These are phyloP conservation scores for Durusdinium trenchii DNA, from an alignment of 73 alveolate genomes.

Conservation along the genomic window DNA sequence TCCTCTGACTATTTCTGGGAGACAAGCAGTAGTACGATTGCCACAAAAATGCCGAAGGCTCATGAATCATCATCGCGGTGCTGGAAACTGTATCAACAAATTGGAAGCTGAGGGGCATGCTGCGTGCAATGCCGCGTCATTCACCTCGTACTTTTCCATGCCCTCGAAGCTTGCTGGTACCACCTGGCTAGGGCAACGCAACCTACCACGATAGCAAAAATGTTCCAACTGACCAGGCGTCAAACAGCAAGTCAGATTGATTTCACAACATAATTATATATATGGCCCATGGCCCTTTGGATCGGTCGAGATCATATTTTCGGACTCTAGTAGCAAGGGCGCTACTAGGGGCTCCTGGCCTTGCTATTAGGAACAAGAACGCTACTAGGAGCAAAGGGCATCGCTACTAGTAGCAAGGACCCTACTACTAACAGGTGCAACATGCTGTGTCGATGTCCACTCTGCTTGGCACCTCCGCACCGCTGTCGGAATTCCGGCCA, in stretches of 20 bases:
- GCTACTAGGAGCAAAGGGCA: not conserved
- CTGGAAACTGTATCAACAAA: not conserved
- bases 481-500: constrained; percentile 77
- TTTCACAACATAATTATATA: too few species aligned
- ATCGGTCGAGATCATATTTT: too few species aligned
- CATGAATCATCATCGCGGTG: not conserved
- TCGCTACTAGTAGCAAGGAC: not conserved
- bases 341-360: not conserved
- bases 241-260: not conserved
- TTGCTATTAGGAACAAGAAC: not conserved
- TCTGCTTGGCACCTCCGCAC: constrained; percentile 41
- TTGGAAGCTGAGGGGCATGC: not conserved
- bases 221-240: not conserved
- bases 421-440: too few species aligned
- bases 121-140: constrained; percentile 15
- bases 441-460: not conserved
- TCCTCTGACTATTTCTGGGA: too few species aligned
- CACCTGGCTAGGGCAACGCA: constrained; percentile 15
- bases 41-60: too few species aligned
- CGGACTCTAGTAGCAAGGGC: not conserved
- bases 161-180: constrained; percentile 80
- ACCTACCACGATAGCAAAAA: not conserved
- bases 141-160: not conserved
- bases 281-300: too few species aligned
- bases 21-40: too few species aligned